phyloP scores from a whole-genome alignment of 1,284 basidiomycete genomes.

The Tetrapyrgos nigripes region DNA sequence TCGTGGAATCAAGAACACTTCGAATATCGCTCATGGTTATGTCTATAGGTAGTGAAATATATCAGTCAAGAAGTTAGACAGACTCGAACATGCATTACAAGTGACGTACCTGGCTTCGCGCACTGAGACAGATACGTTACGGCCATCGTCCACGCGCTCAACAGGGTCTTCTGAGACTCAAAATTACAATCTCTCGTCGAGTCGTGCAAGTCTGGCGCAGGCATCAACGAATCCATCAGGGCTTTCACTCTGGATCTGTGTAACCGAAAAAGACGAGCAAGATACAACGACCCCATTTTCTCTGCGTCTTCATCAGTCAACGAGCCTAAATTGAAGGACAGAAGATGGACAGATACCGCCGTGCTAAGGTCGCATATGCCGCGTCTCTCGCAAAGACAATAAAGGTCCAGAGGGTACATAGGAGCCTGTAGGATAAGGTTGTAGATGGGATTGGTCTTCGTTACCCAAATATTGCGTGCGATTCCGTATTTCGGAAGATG shows the following conservation, averaged over 20 bases:
- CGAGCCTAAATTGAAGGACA: neutral
- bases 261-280: neutral
- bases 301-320: conserved; percentile 1
- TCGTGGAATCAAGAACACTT: neutral
- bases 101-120: conserved; percentile 8
- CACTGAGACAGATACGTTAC: conserved; percentile 1
- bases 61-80: too few relatives aligned
- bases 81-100: too few relatives aligned
- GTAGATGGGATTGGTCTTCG: neutral
- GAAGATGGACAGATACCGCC: neutral
- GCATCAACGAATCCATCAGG: neutral
- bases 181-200: neutral
- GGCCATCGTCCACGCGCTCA: neutral
- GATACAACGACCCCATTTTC: conserved; percentile 6
- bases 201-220: neutral
- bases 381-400: neutral
- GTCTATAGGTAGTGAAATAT: neutral
- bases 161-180: neutral
- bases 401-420: conserved; percentile 4
- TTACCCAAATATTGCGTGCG: neutral
- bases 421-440: neutral
- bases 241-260: neutral
- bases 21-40: neutral
- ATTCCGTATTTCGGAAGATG: neutral
- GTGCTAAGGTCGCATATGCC: neutral